Evolutionary conservation across 768 basidiomycete genomes (phyloP), one percentile per base, ranked within the genome.

Genomic region (Serendipita vermifera): DNA sequence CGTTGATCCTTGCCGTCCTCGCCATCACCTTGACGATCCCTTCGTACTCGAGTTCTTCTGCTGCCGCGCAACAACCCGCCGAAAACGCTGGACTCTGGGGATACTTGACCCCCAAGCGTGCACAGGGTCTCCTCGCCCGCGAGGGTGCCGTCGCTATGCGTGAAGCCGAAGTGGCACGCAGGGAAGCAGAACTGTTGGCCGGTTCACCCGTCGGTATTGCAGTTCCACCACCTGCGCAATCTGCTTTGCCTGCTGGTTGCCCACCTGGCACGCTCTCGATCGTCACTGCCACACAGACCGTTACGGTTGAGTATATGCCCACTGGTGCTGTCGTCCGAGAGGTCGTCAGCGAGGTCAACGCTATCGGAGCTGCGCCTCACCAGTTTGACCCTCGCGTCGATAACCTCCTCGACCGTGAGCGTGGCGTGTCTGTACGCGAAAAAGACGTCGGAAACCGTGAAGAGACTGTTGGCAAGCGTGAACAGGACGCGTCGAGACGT

Each of bases 21-120:
- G 87, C 88, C 3, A 81, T 91, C 63, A 89, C 91, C 87, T 79
- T 91, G 24, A 88, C 88, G 2, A 75, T 91, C 3, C 88, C 88
- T 1, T 80, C 81, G 0, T 71, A 75, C 39, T 71, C 71, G 41
- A 61, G 70, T n/a, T 57, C 70, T 17, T 60, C 66, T 0, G 31
- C 72, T 0, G 55, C 57, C 3, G 59, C 58, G 14, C n/a, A 63
- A n/a, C n/a, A n/a, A 65, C 24, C 60, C 64, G 22, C 65, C 55
- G 9, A 56, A 74, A 17, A 46, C 3, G 71, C 74, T 7, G 82
- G 84, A 17, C 75, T 88, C 33, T 77, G 81, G 72, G 79, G 82
- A 2, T 82, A 82, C 58, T 74, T 91, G 26, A 85, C 82, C 22
- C 89, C 88, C 3, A 89, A 89, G 66, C 82, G 88, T 35, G 79